Evolutionary conservation across 1,139 yeast species (phyloP).

Genomic region (Zygosaccharomyces sapae): DNA sequence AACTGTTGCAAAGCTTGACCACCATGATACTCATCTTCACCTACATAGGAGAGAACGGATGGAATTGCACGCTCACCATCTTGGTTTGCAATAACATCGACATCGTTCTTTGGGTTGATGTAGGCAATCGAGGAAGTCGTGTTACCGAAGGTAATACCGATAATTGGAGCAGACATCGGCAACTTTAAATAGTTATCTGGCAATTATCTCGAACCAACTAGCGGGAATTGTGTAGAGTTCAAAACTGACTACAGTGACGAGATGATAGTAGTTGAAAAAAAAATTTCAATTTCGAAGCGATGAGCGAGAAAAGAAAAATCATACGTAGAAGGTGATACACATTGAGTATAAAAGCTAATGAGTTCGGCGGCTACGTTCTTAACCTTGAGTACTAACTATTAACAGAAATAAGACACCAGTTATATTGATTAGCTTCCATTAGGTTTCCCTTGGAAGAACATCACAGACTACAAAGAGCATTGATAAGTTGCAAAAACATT

Average conservation of each 20-base stretch:
- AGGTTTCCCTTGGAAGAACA: too few relatives aligned
- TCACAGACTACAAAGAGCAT: too few relatives aligned
- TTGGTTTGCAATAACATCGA: constrained; percentile 96
- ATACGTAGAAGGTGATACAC: not conserved
- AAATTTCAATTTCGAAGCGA: constrained; percentile 9
- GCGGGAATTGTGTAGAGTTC: not conserved
- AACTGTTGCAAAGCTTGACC: constrained; percentile 92
- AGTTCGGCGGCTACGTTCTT: not conserved
- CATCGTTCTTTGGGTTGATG: constrained; percentile 78
- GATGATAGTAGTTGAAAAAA: constrained; percentile 8
- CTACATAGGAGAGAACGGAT: constrained; percentile 85
- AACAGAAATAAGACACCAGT: too few relatives aligned
- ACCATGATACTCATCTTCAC: constrained; percentile 95
- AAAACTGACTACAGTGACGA: constrained; percentile 7
- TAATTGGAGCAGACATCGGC: constrained; percentile 52
- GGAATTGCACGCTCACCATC: constrained; percentile 99
- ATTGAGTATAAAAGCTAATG: not conserved
- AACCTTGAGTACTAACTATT: too few relatives aligned
- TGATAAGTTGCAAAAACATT: too few relatives aligned
- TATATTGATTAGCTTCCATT: too few relatives aligned
- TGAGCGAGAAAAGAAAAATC: not conserved
- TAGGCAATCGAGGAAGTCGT: constrained; percentile 88
- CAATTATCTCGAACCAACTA: not conserved
- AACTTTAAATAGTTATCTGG: constrained; percentile 1
- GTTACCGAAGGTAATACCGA: constrained; percentile 96